phyloP scores from a whole-genome alignment of 495 filamentous ascomycete species.

The Amphirosellinia nigrospora region DNA sequence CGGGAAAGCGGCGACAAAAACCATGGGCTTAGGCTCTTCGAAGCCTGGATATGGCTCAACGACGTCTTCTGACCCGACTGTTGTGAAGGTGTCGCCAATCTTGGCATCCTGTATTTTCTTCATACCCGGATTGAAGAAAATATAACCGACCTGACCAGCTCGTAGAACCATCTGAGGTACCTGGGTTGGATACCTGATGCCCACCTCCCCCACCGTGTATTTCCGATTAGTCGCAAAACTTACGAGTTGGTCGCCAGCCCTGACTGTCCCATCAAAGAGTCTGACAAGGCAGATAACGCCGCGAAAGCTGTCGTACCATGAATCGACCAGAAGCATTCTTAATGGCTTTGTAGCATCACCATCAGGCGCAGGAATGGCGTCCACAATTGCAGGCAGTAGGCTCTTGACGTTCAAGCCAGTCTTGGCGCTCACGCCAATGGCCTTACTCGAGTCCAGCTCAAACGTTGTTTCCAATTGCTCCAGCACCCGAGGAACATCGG shows the following conservation, averaged over 20 bases:
- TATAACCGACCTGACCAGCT: constrained; percentile 93
- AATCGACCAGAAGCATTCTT: constrained; percentile 89
- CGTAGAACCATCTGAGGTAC: constrained; percentile 79
- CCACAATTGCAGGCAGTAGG: constrained; percentile 82
- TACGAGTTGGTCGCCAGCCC: constrained; percentile 78
- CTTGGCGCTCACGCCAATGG: constrained; percentile 90
- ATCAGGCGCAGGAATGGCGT: constrained; percentile 78
- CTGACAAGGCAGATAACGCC: constrained; percentile 92
- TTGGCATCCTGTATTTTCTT: constrained; percentile 93
- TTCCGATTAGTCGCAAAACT: constrained; percentile 86
- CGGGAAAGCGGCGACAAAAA: constrained; percentile 96
- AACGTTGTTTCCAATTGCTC: constrained; percentile 85
- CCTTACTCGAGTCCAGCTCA: constrained; percentile 81
- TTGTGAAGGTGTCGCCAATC: constrained; percentile 93
- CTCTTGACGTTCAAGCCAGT: constrained; percentile 84
- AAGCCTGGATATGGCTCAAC: constrained; percentile 90
- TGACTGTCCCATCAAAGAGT: constrained; percentile 86
- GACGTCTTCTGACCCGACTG: constrained; percentile 74
- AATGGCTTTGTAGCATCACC: constrained; percentile 76
- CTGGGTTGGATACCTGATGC: constrained; percentile 93
- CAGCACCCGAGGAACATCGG: constrained; percentile 82
- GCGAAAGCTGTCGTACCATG: constrained; percentile 95
- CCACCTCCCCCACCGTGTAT: constrained; percentile 94
- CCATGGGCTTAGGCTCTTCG: constrained; percentile 98
- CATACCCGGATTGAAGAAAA: constrained; percentile 98